These are phyloP conservation scores for Calocybe gangraenosa DNA, from an alignment of 768 basidiomycete species.

Conservation along the genomic window DNA sequence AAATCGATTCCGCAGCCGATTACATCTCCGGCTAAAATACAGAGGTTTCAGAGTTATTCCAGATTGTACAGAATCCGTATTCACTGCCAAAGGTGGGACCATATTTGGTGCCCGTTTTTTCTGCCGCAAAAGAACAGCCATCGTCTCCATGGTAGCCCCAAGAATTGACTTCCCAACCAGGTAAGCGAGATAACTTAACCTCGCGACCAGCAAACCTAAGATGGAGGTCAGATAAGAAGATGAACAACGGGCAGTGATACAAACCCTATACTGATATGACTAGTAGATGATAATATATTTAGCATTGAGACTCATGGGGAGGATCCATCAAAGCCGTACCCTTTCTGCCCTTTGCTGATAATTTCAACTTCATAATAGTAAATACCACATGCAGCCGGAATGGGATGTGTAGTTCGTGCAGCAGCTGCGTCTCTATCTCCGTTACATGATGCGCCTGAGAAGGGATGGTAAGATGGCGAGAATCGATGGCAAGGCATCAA, in stretches of 20 bases:
- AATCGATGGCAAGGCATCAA: conserved; percentile 1
- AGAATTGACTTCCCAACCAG: conserved; percentile 81
- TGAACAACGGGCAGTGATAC: conserved; percentile 16
- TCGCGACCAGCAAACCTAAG: conserved; percentile 62
- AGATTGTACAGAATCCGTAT: conserved; percentile 19
- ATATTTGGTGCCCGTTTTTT: conserved; percentile 67
- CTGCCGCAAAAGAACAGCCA: conserved; percentile 71
- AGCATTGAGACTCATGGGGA: conserved; percentile 6
- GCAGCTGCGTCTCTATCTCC: conserved; percentile 84
- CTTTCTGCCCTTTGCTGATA: conserved; percentile 73
- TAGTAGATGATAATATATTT: conserved; percentile 26
- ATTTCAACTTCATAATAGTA: conserved; percentile 95
- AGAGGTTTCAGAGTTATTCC: conserved; percentile 6
- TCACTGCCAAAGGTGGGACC: conserved; percentile 80
- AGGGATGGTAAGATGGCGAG: conserved; percentile 4
- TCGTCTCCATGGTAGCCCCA: conserved; percentile 96
- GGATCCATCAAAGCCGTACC: conserved; percentile 36
- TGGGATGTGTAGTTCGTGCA: conserved; percentile 69
- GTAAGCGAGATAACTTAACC: conserved; percentile 68
- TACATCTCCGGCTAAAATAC: conserved; percentile 67
- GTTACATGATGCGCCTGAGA: conserved; percentile 43
- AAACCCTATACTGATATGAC: conserved; percentile 81
- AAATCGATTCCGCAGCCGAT: conserved; percentile 95
- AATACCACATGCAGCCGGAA: conserved; percentile 84
- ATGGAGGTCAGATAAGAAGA: conserved; percentile 3